phyloP scores from a whole-genome alignment of 2,329 filamentous ascomycete species.

The Aureobasidium sp. region DNA sequence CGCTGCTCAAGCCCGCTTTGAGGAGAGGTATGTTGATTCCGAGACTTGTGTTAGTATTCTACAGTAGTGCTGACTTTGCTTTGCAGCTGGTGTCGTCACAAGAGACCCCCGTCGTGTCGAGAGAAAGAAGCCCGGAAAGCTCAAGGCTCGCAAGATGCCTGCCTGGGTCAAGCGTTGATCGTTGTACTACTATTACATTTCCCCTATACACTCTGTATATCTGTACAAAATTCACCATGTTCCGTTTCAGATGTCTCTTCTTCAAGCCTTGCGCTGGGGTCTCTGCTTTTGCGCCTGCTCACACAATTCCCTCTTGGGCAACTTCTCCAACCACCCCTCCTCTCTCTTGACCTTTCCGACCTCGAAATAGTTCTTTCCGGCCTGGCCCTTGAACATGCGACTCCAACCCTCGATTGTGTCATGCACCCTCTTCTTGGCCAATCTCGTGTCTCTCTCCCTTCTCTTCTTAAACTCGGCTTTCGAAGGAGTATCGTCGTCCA shows the following conservation, averaged over 20 bases:
- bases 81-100: slow-evolving; percentile 78
- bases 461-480: slow-evolving; percentile 39
- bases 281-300: slow-evolving; percentile 58
- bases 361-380: slow-evolving; percentile 68
- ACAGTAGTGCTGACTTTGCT: slow-evolving; percentile 35
- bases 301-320: slow-evolving; percentile 59
- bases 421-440: slow-evolving; percentile 57
- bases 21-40: slow-evolving; percentile 65
- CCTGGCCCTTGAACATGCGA: slow-evolving; percentile 59
- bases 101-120: slow-evolving; percentile 88
- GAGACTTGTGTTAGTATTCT: slow-evolving; percentile 6
- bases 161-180: slow-evolving; percentile 82
- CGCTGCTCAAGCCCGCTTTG: slow-evolving; percentile 76
- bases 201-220: slow-evolving; percentile 5
- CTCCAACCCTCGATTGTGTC: slow-evolving; percentile 73
- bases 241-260: neutral
- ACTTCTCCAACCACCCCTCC: slow-evolving; percentile 51
- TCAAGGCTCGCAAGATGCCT: slow-evolving; percentile 97
- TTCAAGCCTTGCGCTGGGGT: slow-evolving; percentile 38
- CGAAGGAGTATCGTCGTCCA: slow-evolving; percentile 39
- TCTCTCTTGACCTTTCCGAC: slow-evolving; percentile 65
- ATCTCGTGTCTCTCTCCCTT: slow-evolving; percentile 54
- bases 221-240: slow-evolving; percentile 7
- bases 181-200: neutral
- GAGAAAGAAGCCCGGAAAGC: slow-evolving; percentile 92